Evolutionary conservation across 1,284 basidiomycete species (phyloP).

Genomic region (Volvariella surrecta): DNA sequence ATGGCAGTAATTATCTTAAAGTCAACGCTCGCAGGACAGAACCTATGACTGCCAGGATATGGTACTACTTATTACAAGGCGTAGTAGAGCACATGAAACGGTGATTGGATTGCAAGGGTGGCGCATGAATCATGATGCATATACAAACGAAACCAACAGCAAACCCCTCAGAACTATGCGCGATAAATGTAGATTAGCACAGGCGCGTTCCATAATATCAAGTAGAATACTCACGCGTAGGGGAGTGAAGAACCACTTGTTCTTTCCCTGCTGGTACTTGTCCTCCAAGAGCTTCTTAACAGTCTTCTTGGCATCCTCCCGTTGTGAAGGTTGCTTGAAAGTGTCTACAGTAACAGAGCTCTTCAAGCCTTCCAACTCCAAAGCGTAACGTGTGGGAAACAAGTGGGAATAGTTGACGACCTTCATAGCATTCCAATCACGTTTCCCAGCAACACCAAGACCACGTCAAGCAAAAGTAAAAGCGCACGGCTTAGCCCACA

Average conservation of each 20-base stretch:
- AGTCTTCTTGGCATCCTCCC: constrained; percentile 90
- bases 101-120: too few relatives aligned
- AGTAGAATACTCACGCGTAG: constrained; percentile 50
- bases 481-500: not conserved
- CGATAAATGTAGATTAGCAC: not conserved
- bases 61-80: too few relatives aligned
- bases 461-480: not conserved
- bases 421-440: constrained; percentile 26
- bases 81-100: too few relatives aligned
- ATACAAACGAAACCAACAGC: constrained; percentile 13
- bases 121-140: not conserved
- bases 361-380: constrained; percentile 92
- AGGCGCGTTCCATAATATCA: constrained; percentile 1
- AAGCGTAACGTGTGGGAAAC: constrained; percentile 94
- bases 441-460: not conserved
- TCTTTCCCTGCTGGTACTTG: constrained; percentile 84
- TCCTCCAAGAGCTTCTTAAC: constrained; percentile 96
- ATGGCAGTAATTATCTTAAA: too few relatives aligned
- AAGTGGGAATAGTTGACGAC: constrained; percentile 94
- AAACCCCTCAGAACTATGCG: constrained; percentile 24
- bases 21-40: too few relatives aligned
- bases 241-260: constrained; percentile 90
- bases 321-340: constrained; percentile 92
- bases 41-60: too few relatives aligned
- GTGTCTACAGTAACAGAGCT: constrained; percentile 76